Percentiles rank a stretch among this genome's conserved stretches.
Conservation (phyloP, 2,329 filamentous ascomycete genomes). For the Neofusicoccum parvum region DNA sequence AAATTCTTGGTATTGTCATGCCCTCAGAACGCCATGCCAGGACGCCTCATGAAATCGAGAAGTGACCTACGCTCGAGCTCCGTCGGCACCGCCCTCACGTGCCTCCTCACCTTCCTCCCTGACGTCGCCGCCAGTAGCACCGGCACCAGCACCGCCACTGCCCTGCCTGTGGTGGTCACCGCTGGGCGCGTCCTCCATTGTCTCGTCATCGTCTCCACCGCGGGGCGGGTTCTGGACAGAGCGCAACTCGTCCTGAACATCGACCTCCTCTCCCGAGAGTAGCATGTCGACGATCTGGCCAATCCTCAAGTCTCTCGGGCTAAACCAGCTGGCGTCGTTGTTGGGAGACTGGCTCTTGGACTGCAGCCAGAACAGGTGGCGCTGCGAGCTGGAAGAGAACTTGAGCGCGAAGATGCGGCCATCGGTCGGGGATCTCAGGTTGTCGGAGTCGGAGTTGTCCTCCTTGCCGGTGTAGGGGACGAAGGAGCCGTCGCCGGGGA, state of each 20-base stretch:
- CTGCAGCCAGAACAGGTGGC: slow-evolving; percentile 95
- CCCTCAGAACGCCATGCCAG: slow-evolving; percentile 21
- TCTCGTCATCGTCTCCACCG: slow-evolving; percentile 66
- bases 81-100: slow-evolving; percentile 91
- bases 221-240: slow-evolving; percentile 55
- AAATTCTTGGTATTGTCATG: slow-evolving; percentile 13
- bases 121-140: slow-evolving; percentile 87
- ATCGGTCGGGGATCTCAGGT: slow-evolving; percentile 68
- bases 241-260: slow-evolving; percentile 71
- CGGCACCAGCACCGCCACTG: slow-evolving; percentile 80
- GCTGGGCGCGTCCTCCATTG: slow-evolving; percentile 62
- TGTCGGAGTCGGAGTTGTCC: slow-evolving; percentile 54
- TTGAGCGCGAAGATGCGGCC: slow-evolving; percentile 93
- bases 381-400: slow-evolving; percentile 87
- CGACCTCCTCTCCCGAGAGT: slow-evolving; percentile 85
- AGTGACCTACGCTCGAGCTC: slow-evolving; percentile 97
- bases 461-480: slow-evolving; percentile 67
- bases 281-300: slow-evolving; percentile 83
- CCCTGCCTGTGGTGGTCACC: slow-evolving; percentile 35
- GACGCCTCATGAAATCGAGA: slow-evolving; percentile 24
- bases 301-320: slow-evolving; percentile 81
- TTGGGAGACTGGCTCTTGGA: slow-evolving; percentile 77
- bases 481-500: slow-evolving; percentile 87
- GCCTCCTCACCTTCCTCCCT: slow-evolving; percentile 86
- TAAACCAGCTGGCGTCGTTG: slow-evolving; percentile 76